Conservation (phyloP, 257 asterid genomes). For the Lithospermum erythrorhizon region DNA sequence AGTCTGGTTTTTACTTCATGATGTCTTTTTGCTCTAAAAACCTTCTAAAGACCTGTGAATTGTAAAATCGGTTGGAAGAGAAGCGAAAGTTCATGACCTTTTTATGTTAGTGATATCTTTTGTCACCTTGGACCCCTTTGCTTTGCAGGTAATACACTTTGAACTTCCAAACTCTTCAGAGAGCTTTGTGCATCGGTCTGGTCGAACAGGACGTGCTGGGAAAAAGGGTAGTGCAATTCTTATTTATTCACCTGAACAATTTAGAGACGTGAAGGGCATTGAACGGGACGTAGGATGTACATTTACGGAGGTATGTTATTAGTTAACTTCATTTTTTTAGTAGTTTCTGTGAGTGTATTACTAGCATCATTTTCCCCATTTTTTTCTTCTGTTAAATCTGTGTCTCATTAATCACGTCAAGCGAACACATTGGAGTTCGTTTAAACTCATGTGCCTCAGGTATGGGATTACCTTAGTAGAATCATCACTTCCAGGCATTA, state of each 20-base stretch:
- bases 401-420: no score
- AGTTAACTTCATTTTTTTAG: neutral
- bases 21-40: no score
- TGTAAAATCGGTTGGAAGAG: neutral
- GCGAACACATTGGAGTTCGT: no score
- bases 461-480: no score
- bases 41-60: no score
- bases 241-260: slow-evolving; percentile 13
- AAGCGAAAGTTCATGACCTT: neutral
- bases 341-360: neutral
- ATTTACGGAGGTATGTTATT: slow-evolving; percentile 31
- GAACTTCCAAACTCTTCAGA: slow-evolving; percentile 20
- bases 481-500: no score
- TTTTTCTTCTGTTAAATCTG: no score
- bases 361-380: neutral
- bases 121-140: slow-evolving; percentile 1
- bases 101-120: neutral
- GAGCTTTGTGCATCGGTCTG: slow-evolving; percentile 21
- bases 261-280: slow-evolving; percentile 18
- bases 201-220: slow-evolving; percentile 25
- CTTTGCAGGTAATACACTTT: slow-evolving; percentile 40
- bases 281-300: slow-evolving; percentile 21
- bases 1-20: no score
- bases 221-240: slow-evolving; percentile 20
- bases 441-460: no score